phyloP scores from a whole-genome alignment of 2,329 filamentous ascomycete species.

The Verticillium tricorpus region DNA sequence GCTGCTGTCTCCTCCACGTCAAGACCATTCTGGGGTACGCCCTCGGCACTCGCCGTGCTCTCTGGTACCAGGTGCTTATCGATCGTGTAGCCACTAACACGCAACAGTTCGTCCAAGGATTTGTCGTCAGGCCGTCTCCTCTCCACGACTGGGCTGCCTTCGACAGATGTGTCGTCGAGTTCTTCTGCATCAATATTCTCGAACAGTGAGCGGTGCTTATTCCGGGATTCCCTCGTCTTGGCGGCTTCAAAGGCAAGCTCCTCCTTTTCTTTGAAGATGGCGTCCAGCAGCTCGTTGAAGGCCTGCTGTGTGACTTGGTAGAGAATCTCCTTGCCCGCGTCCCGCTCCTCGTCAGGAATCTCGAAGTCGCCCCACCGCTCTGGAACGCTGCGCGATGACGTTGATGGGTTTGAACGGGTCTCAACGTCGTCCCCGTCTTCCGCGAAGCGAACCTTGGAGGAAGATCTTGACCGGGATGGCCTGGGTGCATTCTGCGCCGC shows the following conservation, averaged over 20 bases:
- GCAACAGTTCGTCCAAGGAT: slow-evolving; percentile 35
- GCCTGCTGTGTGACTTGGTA: slow-evolving; percentile 90
- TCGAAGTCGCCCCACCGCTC: slow-evolving; percentile 76
- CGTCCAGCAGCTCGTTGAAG: slow-evolving; percentile 87
- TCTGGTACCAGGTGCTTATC: slow-evolving; percentile 14
- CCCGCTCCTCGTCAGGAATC: slow-evolving; percentile 73
- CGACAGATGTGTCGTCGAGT: background rate
- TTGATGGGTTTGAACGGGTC: slow-evolving; percentile 65
- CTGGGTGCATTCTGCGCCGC: slow-evolving; percentile 24
- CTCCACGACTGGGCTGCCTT: background rate
- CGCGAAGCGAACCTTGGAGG: slow-evolving; percentile 73
- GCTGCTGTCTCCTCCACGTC: background rate
- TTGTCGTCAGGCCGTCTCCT: slow-evolving; percentile 17
- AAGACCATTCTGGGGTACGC: background rate
- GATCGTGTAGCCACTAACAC: slow-evolving; percentile 39
- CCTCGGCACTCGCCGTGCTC: background rate
- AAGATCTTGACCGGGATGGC: slow-evolving; percentile 63
- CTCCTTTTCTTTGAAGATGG: slow-evolving; percentile 78
- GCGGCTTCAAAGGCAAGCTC: slow-evolving; percentile 66
- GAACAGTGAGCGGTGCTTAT: slow-evolving; percentile 48
- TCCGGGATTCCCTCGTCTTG: slow-evolving; percentile 57
- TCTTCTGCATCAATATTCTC: slow-evolving; percentile 31
- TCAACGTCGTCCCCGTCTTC: slow-evolving; percentile 69
- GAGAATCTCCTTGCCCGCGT: slow-evolving; percentile 81
- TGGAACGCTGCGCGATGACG: slow-evolving; percentile 66